These are phyloP conservation scores for Raphanus hybrid DNA, from an alignment of 441 rosid species.

Conservation along the genomic window DNA sequence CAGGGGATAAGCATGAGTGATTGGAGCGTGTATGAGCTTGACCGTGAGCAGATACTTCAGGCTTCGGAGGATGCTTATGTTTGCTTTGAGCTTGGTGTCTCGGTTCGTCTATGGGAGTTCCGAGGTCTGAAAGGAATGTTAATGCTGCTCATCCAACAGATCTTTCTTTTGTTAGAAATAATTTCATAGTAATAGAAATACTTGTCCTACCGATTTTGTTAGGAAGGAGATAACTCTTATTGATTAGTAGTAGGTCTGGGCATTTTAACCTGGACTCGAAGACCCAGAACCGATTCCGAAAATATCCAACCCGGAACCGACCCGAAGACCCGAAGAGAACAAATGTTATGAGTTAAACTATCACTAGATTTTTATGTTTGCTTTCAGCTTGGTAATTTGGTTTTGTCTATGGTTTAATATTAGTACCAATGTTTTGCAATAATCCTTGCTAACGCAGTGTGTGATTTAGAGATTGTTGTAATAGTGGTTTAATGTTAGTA, in stretches of 20 bases:
- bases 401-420: background rate
- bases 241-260: no score
- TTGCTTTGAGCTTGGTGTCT: constrained; percentile 28
- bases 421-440: background rate
- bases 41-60: constrained; percentile 21
- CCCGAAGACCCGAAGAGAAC: no score
- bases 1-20: constrained; percentile 31
- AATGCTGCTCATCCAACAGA: background rate
- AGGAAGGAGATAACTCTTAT: no score
- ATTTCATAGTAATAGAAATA: no score
- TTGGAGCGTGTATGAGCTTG: constrained; percentile 25
- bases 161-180: background rate
- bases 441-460: background rate
- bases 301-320: no score
- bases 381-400: background rate
- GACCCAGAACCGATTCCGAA: no score
- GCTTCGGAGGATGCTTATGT: constrained; percentile 25
- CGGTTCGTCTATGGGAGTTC: constrained; percentile 27
- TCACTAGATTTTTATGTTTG: background rate
- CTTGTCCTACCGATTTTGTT: no score
- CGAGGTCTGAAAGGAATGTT: background rate
- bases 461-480: background rate
- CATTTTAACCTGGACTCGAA: no score
- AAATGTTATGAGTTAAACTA: background rate
- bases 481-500: no score